Evolutionary conservation across 2,329 filamentous ascomycete genomes (phyloP).

Genomic region (Aspergillus sp.): DNA sequence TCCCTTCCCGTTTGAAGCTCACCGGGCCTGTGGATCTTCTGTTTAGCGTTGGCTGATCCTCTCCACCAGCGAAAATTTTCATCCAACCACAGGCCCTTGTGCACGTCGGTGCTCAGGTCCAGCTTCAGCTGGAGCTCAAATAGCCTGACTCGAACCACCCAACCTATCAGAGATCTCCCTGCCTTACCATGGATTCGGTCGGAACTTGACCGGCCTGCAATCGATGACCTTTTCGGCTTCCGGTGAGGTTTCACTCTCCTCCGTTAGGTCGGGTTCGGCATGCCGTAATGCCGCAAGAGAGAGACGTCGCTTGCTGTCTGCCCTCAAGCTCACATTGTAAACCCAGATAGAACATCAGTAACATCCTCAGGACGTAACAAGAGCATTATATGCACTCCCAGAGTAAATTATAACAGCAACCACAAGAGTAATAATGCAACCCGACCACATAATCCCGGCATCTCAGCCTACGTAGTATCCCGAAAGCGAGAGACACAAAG

Average conservation of each 20-base stretch:
- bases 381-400: no score
- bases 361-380: no score
- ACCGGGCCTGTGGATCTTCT: conserved; percentile 13
- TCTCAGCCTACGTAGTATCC: no score
- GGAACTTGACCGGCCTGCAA: conserved; percentile 12
- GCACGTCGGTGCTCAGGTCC: neutral
- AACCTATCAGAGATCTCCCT: neutral
- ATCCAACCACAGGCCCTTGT: conserved; percentile 5
- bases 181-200: neutral
- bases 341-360: no score
- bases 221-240: conserved; percentile 11
- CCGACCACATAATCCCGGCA: no score
- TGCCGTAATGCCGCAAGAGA: conserved; percentile 2
- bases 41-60: neutral
- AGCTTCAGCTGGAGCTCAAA: neutral
- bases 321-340: no score
- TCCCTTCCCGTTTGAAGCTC: conserved; percentile 15
- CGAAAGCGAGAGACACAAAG: no score
- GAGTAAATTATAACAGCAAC: no score
- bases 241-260: conserved; percentile 12
- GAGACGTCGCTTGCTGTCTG: no score
- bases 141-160: neutral
- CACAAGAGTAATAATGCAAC: no score
- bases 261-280: conserved; percentile 8
- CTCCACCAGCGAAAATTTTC: neutral